Evolutionary conservation across 495 filamentous ascomycete species (phyloP).

Genomic region (Podospora tetraspora): DNA sequence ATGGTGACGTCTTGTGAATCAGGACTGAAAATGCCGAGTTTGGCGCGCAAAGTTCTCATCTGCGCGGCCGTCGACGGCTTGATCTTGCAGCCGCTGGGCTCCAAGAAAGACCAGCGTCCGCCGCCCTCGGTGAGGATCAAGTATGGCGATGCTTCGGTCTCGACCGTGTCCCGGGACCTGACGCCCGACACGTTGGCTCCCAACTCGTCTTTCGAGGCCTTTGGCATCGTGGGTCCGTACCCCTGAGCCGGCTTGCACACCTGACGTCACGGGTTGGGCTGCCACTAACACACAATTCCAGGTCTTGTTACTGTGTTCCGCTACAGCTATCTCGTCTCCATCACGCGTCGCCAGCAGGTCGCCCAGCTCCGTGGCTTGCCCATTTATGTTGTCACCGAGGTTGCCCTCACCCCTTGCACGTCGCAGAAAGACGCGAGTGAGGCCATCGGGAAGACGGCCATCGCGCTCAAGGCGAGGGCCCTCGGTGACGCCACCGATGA

Average conservation of each 20-base stretch:
- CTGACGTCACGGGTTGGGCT: conserved; percentile 1
- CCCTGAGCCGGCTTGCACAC: neutral
- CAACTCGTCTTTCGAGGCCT: conserved; percentile 59
- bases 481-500: conserved; percentile 34
- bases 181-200: conserved; percentile 30
- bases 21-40: conserved; percentile 56
- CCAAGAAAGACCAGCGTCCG: conserved; percentile 45
- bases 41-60: conserved; percentile 73
- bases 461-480: conserved; percentile 37
- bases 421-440: conserved; percentile 66
- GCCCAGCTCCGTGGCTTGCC: conserved; percentile 77
- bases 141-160: conserved; percentile 61
- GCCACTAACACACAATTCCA: conserved; percentile 25
- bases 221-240: conserved; percentile 75
- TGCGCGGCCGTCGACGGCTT: conserved; percentile 84
- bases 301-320: conserved; percentile 68
- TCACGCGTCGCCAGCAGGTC: conserved; percentile 79
- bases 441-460: conserved; percentile 61
- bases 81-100: conserved; percentile 64
- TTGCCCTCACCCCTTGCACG: conserved; percentile 79
- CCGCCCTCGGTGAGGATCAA: conserved; percentile 57
- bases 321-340: conserved; percentile 73
- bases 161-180: conserved; percentile 31
- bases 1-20: conserved; percentile 4
- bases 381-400: conserved; percentile 77